Conservation (phyloP, 495 filamentous ascomycete genomes). For the Chaetomium fimeti region DNA sequence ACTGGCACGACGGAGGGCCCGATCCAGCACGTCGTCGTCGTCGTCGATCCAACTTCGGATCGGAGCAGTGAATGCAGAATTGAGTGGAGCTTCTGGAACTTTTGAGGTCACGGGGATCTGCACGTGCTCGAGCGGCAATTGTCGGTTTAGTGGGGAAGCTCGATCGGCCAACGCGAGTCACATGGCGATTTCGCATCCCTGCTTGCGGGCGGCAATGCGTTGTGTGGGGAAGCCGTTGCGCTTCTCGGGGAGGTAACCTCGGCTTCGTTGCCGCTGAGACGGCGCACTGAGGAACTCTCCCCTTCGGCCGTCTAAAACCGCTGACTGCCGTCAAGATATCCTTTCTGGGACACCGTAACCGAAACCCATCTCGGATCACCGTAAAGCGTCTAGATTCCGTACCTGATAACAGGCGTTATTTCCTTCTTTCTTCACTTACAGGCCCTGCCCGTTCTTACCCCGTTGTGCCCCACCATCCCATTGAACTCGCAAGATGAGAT, state of each 20-base stretch:
- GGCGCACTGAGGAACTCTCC: background rate
- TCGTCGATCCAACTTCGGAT: conserved; percentile 8
- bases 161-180: conserved; percentile 15
- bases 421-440: background rate
- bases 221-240: conserved; percentile 13
- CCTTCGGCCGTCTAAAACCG: conserved; percentile 13
- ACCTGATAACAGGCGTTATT: background rate
- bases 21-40: conserved; percentile 15
- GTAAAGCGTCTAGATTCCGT: background rate
- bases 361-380: background rate
- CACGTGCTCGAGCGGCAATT: conserved; percentile 27
- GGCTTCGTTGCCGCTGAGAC: conserved; percentile 12
- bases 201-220: background rate
- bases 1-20: conserved; percentile 19
- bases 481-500: conserved; percentile 56
- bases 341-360: background rate
- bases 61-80: conserved; percentile 10
- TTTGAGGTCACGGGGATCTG: conserved; percentile 26
- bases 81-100: conserved; percentile 14
- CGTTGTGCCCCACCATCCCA: conserved; percentile 14
- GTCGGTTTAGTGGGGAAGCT: conserved; percentile 14
- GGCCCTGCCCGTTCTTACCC: background rate
- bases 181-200: conserved; percentile 20
- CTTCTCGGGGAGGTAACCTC: conserved; percentile 19
- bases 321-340: background rate